Evolutionary conservation across 192 early-diverging fungal species (phyloP), one percentile per base, ranked within the genome.

Genomic region (Podila epicladia): DNA sequence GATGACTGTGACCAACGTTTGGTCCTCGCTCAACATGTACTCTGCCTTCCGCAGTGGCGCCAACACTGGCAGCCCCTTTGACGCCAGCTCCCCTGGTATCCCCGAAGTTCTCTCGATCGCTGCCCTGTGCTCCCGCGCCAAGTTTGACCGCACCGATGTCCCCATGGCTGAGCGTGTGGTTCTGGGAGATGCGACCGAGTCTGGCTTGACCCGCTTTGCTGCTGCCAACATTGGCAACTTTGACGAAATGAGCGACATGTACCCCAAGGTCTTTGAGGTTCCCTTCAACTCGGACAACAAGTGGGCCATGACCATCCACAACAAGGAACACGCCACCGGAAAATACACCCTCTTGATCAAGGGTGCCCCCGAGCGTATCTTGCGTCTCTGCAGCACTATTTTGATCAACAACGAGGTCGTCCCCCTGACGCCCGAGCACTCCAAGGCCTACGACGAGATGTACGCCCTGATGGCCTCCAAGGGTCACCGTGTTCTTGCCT

Each of bases 261-360:
- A 94, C 73, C 92, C 93, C 58, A 97, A 96, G 84, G 94, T 96
- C 71, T 94, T 97, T 85, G 97, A 97, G 84, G 91, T 97, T 48
- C 96, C 97, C 15, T 97, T 98, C 90, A 97, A 95, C 87, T 95
- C 94, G 29, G 93, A 96, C 26, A 97, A 93, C 90, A 99, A 99
- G 82, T 97, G 95, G 96, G 91, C 90, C 71, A 92, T 97, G 89
- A 91, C 95, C 11, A 94, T 98, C 68, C 95, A 97, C 78, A 77
- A 87, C 65, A 94, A 94, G 84, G 67, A 84, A 49, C 94, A 95
- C 73, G 80, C 82, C 29, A 83, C 83, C 50, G 94, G 94, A 32
- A 67, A 84, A 20, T 84, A 94, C 59, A 96, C 93, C 20, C 84
- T 97, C 22, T 93, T 93, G 84, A 90, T 98, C 58, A 98, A 99